These are phyloP conservation scores for Blastobotrys petasosporus DNA, from an alignment of 1,139 yeast species.

Conservation along the genomic window DNA sequence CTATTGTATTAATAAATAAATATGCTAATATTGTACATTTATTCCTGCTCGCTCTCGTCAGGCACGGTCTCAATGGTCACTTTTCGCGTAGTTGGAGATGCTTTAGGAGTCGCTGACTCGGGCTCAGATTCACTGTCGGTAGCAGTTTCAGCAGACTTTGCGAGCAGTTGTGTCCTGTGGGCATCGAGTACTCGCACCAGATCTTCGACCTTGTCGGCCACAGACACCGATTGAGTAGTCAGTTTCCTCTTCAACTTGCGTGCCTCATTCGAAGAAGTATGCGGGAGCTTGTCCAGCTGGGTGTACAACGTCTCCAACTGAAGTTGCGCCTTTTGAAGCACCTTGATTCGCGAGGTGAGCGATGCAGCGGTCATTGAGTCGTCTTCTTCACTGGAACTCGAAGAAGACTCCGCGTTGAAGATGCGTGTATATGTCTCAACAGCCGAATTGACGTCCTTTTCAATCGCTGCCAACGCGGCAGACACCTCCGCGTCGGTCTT, in stretches of 20 bases:
- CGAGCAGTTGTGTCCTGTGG: slow-evolving; percentile 16
- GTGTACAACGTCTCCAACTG: slow-evolving; percentile 23
- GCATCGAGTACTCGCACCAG: slow-evolving; percentile 20
- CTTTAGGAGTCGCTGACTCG: slow-evolving; percentile 8
- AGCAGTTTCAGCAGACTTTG: slow-evolving; percentile 9
- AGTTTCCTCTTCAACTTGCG: slow-evolving; percentile 23
- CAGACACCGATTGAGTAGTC: slow-evolving; percentile 19
- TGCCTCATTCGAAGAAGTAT: slow-evolving; percentile 10
- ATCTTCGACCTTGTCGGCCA: slow-evolving; percentile 26
- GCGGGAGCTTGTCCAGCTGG: slow-evolving; percentile 21
- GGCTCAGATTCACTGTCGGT: slow-evolving; percentile 6
- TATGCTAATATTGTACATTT: slow-evolving; percentile 13
- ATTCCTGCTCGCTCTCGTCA: slow-evolving; percentile 19
- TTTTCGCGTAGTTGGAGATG: slow-evolving; percentile 12
- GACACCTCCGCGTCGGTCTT: too few species aligned
- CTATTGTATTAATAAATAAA: slow-evolving; percentile 4
- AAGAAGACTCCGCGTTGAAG: slow-evolving; percentile 15
- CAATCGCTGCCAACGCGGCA: slow-evolving; percentile 9
- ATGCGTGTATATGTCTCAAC: slow-evolving; percentile 23
- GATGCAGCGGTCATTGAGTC: slow-evolving; percentile 11
- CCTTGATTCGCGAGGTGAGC: slow-evolving; percentile 22
- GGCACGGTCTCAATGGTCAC: slow-evolving; percentile 24
- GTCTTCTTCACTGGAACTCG: slow-evolving; percentile 13
- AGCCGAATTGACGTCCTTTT: slow-evolving; percentile 18
- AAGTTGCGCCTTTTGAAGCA: slow-evolving; percentile 23